These are phyloP conservation scores for Anethum foeniculum DNA, from an alignment of 140 eudicot genomes.

Conservation along the genomic window DNA sequence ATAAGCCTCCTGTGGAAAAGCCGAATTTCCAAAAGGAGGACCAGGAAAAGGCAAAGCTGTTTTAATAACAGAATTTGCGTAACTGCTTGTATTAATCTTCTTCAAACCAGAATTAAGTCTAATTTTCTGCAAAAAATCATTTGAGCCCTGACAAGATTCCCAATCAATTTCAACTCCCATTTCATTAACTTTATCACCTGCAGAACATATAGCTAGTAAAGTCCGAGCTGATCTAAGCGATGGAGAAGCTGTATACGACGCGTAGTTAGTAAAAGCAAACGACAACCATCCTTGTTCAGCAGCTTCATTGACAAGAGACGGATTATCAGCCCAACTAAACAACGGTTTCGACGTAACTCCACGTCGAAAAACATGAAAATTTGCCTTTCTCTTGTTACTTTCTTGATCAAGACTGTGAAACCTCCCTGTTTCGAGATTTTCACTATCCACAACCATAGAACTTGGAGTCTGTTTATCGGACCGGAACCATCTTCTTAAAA, in stretches of 20 bases:
- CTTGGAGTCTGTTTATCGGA: not conserved
- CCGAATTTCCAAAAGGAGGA: not conserved
- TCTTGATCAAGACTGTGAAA: not conserved
- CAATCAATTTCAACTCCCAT: slow-evolving; percentile 2
- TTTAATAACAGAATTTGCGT: slow-evolving; percentile 8
- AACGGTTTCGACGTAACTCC: not conserved
- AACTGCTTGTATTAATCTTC: slow-evolving; percentile 4
- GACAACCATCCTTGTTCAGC: slow-evolving; percentile 69
- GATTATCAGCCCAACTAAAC: slow-evolving; percentile 10
- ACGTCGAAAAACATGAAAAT: slow-evolving; percentile 6
- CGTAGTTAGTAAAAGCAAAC: slow-evolving; percentile 6
- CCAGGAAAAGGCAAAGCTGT: slow-evolving; percentile 1
- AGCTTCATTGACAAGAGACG: not conserved
- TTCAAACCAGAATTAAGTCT: slow-evolving; percentile 3
- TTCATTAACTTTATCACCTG: not conserved
- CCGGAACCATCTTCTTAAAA: not conserved
- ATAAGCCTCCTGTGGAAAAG: slow-evolving; percentile 8
- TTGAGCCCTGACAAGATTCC: not conserved
- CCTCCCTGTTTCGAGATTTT: not conserved
- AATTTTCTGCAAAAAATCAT: not conserved
- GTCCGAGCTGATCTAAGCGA: slow-evolving; percentile 9
- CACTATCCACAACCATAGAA: not conserved
- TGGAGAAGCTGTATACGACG: not conserved
- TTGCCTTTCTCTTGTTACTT: not conserved
- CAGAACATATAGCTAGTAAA: not conserved